Evolutionary conservation across 106 monocot genomes (phyloP).

Genomic region (Dactylorhiza incarnata): DNA sequence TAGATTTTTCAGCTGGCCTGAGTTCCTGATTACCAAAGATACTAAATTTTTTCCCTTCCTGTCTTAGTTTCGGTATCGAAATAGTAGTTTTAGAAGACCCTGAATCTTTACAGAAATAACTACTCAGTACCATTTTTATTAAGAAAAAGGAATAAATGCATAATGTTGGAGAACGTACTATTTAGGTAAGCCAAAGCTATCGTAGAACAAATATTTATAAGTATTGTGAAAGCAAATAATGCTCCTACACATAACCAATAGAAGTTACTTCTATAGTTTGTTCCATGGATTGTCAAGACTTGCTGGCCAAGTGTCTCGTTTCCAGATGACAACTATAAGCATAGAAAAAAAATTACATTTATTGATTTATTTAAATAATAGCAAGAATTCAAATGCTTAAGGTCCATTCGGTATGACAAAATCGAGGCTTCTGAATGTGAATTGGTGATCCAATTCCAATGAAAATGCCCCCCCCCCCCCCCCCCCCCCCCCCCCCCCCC

Average conservation of each 20-base stretch:
- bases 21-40: background rate
- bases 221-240: constrained; percentile 10
- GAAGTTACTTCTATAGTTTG: constrained; percentile 3
- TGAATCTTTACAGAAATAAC: background rate
- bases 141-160: background rate
- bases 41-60: background rate
- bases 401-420: no score
- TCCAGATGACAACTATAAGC: constrained; percentile 1
- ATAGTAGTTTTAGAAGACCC: constrained; percentile 6
- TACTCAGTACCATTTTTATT: no score
- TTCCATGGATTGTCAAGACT: constrained; percentile 6
- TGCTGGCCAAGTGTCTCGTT: constrained; percentile 10
- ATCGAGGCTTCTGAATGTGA: no score
- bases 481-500: no score
- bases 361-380: background rate
- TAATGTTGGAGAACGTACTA: background rate
- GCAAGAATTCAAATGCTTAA: background rate
- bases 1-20: background rate
- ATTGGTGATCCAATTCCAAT: no score
- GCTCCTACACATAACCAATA: constrained; percentile 17
- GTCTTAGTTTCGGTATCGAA: background rate
- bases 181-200: constrained; percentile 17
- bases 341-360: background rate
- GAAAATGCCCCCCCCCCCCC: no score
- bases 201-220: constrained; percentile 7